Percentiles rank a stretch among this genome's conserved stretches.
These are phyloP conservation scores for Sporothrix curviconia DNA, from an alignment of 2,329 filamentous ascomycete species.

Conservation along the genomic window DNA sequence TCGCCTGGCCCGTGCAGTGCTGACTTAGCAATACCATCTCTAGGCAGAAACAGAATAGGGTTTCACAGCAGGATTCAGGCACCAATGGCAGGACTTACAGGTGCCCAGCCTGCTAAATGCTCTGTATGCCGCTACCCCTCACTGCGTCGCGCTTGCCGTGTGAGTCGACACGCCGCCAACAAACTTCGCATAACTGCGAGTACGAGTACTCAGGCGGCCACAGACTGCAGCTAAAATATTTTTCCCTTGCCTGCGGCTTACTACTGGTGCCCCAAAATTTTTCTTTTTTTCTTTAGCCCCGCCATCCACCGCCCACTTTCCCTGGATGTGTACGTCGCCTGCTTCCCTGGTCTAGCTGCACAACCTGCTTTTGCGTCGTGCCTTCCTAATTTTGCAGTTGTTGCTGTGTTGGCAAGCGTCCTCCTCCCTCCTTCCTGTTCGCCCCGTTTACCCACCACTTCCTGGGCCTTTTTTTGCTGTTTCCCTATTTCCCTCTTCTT, in stretches of 20 bases:
- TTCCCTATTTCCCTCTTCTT: neutral
- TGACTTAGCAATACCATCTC: no score
- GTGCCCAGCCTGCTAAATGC: no score
- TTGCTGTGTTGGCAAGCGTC: conserved; percentile 6
- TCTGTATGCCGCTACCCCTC: neutral
- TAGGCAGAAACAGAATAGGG: neutral
- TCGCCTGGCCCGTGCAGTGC: neutral
- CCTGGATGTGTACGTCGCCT: neutral
- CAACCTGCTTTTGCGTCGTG: conserved; percentile 11
- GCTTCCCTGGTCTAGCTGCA: neutral
- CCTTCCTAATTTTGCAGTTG: conserved; percentile 7
- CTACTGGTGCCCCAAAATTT: no score
- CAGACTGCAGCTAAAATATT: no score
- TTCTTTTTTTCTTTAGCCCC: conserved; percentile 10
- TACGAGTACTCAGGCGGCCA: no score
- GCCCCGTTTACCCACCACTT: neutral
- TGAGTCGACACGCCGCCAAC: neutral
- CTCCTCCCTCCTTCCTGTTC: conserved; percentile 1
- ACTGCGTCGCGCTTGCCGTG: neutral
- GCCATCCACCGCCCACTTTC: conserved; percentile 15
- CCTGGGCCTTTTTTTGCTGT: neutral
- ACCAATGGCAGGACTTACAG: neutral
- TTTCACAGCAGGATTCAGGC: neutral
- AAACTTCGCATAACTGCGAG: no score
- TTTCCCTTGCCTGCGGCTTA: no score